These are phyloP conservation scores for Aphanocladium album DNA, from an alignment of 2,329 filamentous ascomycete genomes.

Conservation along the genomic window DNA sequence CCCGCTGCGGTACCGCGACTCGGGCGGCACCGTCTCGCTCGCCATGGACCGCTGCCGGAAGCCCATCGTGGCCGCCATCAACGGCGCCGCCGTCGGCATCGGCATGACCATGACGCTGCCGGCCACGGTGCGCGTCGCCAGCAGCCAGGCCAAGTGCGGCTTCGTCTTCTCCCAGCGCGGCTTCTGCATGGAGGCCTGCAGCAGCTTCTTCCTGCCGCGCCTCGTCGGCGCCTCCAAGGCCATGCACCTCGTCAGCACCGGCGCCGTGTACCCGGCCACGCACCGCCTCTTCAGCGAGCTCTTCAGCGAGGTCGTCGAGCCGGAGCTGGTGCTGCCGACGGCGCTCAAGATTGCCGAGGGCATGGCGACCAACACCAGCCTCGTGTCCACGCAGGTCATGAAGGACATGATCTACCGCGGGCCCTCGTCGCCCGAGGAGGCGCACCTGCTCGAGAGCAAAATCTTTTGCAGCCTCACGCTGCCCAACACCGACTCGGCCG, in stretches of 20 bases:
- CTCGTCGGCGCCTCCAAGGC: constrained; percentile 61
- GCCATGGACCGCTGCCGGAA: constrained; percentile 54
- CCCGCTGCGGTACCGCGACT: constrained; percentile 37
- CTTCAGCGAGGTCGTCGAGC: constrained; percentile 61
- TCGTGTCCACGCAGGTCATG: constrained; percentile 61
- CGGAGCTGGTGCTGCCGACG: constrained; percentile 56
- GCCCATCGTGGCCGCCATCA: constrained; percentile 54
- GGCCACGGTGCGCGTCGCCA: constrained; percentile 48
- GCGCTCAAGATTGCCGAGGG: constrained; percentile 64
- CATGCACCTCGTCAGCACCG: constrained; percentile 62
- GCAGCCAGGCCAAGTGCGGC: constrained; percentile 58
- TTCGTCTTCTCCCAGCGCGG: constrained; percentile 70
- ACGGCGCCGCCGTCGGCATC: constrained; percentile 55
- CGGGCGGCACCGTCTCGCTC: constrained; percentile 48
- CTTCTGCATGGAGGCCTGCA: constrained; percentile 67
- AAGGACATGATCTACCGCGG: constrained; percentile 65
- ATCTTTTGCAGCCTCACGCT: constrained; percentile 56
- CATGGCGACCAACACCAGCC: constrained; percentile 61
- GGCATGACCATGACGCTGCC: constrained; percentile 59
- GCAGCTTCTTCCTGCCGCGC: constrained; percentile 66
- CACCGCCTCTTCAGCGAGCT: constrained; percentile 52
- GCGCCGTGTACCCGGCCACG: constrained; percentile 50
- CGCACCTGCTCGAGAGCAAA: constrained; percentile 64
- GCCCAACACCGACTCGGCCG: constrained; percentile 53
- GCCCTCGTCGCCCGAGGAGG: constrained; percentile 55